Base-by-base conservation (phyloP, 2,329 filamentous ascomycete species). In the Emericellopsis cladophorae region DNA sequence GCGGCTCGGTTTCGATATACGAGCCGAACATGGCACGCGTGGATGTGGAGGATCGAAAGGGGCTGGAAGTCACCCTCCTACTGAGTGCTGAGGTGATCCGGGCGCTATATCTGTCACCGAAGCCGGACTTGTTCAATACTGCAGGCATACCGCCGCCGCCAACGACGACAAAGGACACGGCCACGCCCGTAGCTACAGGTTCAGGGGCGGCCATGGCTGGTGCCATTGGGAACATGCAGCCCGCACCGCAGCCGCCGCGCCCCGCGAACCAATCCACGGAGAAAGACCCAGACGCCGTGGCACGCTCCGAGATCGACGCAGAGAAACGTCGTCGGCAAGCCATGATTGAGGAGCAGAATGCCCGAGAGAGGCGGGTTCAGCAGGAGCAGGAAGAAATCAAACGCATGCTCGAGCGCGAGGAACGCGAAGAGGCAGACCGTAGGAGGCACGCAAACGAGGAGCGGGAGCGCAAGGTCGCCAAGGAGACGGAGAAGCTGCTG, bases 21-120 rank as follows among this genome's bases (percentile, higher is more conserved):
- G 85, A 98, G 60, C 85, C 90, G 5, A 96, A 96, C 55, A 70
- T 96, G 54, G 81, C 83, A 45, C 74, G 92, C 7, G 82, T 96
- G 10, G 89, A 96, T 35, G 79, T 96, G 46, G 88, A 98, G 58
- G 92, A 98, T 60, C 79, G 83, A 43, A 96, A 95, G 59, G 92
- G 92, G 0, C 66, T 96, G 4, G 92, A 98, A 56, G 75, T 96
- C 1, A 80, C 89, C 2, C 61, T 96, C 15, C 56, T 82, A 16
- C 59, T 83, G 16, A 68, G 74, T 23, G 74, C 77, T 1, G 72
- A 79, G 49, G 72, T 79, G 26, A 79, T 84, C 44, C 70, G 75
- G 35, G 79, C 84, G 49, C 64, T 84, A 33, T 82, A 75, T 50
- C 65, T 82, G 23, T 67, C 72, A 44, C 73, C 79, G 5, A 74